A percentile compares a stretch with the other conserved stretches of the same genome.
These are phyloP conservation scores for Hansfordia pulvinata DNA, from an alignment of 2,329 filamentous ascomycete species.

Conservation along the genomic window DNA sequence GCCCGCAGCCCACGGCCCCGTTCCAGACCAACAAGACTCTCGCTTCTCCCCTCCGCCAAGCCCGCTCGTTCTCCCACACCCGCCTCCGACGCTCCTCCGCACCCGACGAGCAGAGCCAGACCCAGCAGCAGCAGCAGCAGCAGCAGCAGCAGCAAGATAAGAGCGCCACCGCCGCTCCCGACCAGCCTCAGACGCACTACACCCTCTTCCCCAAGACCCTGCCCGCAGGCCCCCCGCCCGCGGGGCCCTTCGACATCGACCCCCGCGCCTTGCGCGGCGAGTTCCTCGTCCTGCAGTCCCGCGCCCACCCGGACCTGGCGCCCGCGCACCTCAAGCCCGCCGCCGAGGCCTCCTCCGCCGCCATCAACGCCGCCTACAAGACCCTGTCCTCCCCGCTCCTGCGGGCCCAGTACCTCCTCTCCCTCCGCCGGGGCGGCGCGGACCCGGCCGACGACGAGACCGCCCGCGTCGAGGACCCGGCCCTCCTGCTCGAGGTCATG, in stretches of 20 bases:
- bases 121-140: too few relatives aligned
- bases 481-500: conserved; percentile 65
- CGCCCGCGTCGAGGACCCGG: conserved; percentile 51
- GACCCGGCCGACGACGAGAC: conserved; percentile 68
- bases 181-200: conserved; percentile 61
- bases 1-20: too few relatives aligned
- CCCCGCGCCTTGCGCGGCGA: conserved; percentile 59
- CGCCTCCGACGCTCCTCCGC: too few relatives aligned
- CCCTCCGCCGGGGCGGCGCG: conserved; percentile 51
- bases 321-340: conserved; percentile 36
- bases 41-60: too few relatives aligned
- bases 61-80: too few relatives aligned
- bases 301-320: conserved; percentile 60
- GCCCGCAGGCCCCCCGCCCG: conserved; percentile 63
- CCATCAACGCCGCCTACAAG: conserved; percentile 85
- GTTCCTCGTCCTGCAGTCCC: conserved; percentile 72
- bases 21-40: too few relatives aligned
- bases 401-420: conserved; percentile 79
- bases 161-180: background rate
- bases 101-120: too few relatives aligned
- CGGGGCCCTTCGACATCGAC: conserved; percentile 64
- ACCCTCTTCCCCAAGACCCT: conserved; percentile 76
- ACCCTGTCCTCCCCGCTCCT: conserved; percentile 67
- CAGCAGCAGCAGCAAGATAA: too few relatives aligned
- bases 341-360: conserved; percentile 66